Evolutionary conservation across 495 filamentous ascomycete species (phyloP), one percentile per base, ranked within the genome.

Genomic region (Aspergillus taichungensis): DNA sequence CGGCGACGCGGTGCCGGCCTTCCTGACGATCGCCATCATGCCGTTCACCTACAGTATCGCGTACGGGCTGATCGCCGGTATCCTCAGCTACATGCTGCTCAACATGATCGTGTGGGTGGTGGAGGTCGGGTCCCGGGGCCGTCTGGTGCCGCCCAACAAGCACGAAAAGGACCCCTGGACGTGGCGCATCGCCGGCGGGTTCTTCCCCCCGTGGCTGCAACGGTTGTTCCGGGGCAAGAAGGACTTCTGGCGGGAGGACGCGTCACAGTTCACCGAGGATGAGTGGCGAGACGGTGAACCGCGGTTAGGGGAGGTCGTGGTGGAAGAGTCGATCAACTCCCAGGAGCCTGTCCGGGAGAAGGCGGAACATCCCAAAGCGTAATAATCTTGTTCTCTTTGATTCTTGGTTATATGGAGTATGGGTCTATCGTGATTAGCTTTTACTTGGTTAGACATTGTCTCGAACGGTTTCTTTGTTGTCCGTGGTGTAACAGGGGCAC

Each of bases 21-120:
- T 91, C 63, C 59, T 89, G 29, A 88, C 85, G 27, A 83, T 91
- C 47, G 76, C 78, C 52, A 62, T 85, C 54, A 90, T 91, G 86
- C 85, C 85, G n/a, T 89, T 89, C 66, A 88, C 84, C 13, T 87
- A 86, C 61, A 85, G 79, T 37, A 88, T 88, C 53, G 83, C 84
- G 11, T 83, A 89, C 56, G 85, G 85, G 14, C 72, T 88, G 28
- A 85, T 90, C 45, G 84, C 83, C 3, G 86, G 86, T 34, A 87
- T 91, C 54, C 69, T 82, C 44, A 73, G 79, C 46, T 91, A 90
- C 56, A 79, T 80, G 42, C 54, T 79, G 34, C 62, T 91, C 49
- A 91, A 91, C 61, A 67, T 66, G 1, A 54, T 72, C 27, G 76
- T 79, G 0, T 88, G 77, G 77, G 9, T 84, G 34, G 67, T 90